Evolutionary conservation across 1,139 yeast genomes (phyloP).

Genomic region (Candida glucosophila): DNA sequence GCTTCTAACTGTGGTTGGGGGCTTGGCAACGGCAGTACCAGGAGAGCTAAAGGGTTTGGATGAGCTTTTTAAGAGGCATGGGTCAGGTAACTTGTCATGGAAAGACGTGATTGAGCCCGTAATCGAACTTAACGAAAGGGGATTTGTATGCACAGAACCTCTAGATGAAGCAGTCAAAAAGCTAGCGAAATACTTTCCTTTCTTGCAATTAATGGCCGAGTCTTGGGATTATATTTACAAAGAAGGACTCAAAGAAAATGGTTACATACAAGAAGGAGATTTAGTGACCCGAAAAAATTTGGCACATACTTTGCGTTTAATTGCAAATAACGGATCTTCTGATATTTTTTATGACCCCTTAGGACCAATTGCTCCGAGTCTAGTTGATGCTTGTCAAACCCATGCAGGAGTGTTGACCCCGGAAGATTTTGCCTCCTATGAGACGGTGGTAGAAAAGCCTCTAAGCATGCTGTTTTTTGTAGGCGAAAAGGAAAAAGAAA

Average conservation of each 20-base stretch:
- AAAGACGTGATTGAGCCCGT: constrained; percentile 69
- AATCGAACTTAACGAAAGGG: constrained; percentile 53
- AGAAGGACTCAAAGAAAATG: constrained; percentile 13
- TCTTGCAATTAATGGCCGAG: constrained; percentile 18
- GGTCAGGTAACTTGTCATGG: constrained; percentile 71
- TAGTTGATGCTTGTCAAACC: constrained; percentile 35
- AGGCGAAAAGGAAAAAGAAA: constrained; percentile 31
- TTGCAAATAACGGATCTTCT: constrained; percentile 70
- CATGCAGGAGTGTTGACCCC: constrained; percentile 56
- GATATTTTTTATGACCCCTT: constrained; percentile 76
- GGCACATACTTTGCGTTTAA: constrained; percentile 56
- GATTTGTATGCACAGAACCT: constrained; percentile 52
- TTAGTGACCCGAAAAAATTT: constrained; percentile 46
- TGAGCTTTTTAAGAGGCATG: constrained; percentile 48
- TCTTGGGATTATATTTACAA: constrained; percentile 52
- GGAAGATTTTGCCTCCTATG: constrained; percentile 59
- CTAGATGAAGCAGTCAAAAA: constrained; percentile 25
- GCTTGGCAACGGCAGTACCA: constrained; percentile 78
- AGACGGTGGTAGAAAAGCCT: constrained; percentile 49
- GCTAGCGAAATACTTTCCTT: constrained; percentile 19
- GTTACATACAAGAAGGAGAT: constrained; percentile 47
- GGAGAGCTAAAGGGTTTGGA: constrained; percentile 84
- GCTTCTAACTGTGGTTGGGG: constrained; percentile 59
- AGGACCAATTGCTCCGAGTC: constrained; percentile 58
- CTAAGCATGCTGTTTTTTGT: constrained; percentile 25